Evolutionary conservation across 805 yeast genomes (phyloP), one percentile per base, ranked within the genome.

Genomic region (Debaryomyces maramus): DNA sequence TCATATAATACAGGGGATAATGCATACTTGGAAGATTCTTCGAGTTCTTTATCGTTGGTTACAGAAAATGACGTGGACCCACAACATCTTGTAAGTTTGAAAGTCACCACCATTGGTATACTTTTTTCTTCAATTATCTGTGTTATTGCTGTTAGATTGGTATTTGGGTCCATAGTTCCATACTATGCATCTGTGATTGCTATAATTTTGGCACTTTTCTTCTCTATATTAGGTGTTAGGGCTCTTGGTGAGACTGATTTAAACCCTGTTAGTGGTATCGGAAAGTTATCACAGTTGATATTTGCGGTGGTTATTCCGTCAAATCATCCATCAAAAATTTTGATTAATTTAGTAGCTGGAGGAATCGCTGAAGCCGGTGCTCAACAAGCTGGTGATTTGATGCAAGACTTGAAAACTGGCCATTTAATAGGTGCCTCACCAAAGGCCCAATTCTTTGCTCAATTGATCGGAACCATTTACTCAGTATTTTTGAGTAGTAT

Each of bases 291-390:
- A 1, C 99, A 91, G 60, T 69, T 91, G 35, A 62, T 93, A 2
- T 88, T 93, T 62, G 96, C 97, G 0, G 56, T 88, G 9, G 72
- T 91, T 5, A 75, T 89, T 18, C 96, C 96, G 0, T 70, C 72
- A 22, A 60, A 70, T 32, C 85, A 82, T 42, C 95, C 95, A 1
- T 89, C 95, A 2, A 78, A 88, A 8, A 88, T 93, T 4, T 65
- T 91, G 29, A 80, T 88, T 32, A 93, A 91, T 56, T 68, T 91
- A 35, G 85, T 91, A 1, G 96, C 97, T 3, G 99, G 99, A 13
- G 99, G 97, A 10, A 82, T 91, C 30, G 95, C 98, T 1, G 99
- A 91, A 65, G 97, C 98, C 0, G 98, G 98, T 6, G 97, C 99
- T 2, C 98, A 93, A 65, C 99, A 91, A 64, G 97, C 98, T 2